Evolutionary conservation across 2,329 filamentous ascomycete species (phyloP).

Genomic region (Talaromyces pinophilus): DNA sequence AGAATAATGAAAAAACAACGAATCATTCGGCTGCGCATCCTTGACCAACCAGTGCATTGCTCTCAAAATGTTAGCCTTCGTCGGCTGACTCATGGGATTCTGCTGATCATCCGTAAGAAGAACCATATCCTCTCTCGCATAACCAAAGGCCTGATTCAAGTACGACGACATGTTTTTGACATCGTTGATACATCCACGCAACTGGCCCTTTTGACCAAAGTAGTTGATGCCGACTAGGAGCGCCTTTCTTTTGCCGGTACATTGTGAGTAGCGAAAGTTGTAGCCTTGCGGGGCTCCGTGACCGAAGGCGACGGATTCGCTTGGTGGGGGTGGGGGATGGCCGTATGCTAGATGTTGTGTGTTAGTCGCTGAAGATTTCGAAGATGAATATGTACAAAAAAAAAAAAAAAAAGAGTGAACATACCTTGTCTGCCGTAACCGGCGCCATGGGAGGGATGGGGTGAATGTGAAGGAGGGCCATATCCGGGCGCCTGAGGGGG

Average conservation of each 20-base stretch:
- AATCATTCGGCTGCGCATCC: constrained; percentile 88
- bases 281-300: constrained; percentile 78
- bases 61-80: constrained; percentile 89
- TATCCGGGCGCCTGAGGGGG: constrained; percentile 29
- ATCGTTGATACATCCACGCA: constrained; percentile 94
- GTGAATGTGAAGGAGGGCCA: constrained; percentile 29
- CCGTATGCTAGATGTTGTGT: constrained; percentile 33
- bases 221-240: constrained; percentile 95
- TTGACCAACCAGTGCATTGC: constrained; percentile 99
- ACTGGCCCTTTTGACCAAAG: constrained; percentile 85
- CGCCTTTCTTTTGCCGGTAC: constrained; percentile 84
- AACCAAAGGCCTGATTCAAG: constrained; percentile 83
- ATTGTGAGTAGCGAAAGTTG: constrained; percentile 87
- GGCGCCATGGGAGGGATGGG: constrained; percentile 38
- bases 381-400: too few relatives aligned
- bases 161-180: constrained; percentile 96
- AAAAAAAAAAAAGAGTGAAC: constrained; percentile 19
- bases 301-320: constrained; percentile 70
- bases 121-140: constrained; percentile 96
- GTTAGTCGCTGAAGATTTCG: neutral
- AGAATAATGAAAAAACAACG: constrained; percentile 96
- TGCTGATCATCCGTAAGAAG: constrained; percentile 95
- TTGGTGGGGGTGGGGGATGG: constrained; percentile 65
- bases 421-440: constrained; percentile 46
- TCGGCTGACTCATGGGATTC: constrained; percentile 95